Evolutionary conservation across 345 rosid genomes (phyloP).

Genomic region (Raphanus sativus): DNA sequence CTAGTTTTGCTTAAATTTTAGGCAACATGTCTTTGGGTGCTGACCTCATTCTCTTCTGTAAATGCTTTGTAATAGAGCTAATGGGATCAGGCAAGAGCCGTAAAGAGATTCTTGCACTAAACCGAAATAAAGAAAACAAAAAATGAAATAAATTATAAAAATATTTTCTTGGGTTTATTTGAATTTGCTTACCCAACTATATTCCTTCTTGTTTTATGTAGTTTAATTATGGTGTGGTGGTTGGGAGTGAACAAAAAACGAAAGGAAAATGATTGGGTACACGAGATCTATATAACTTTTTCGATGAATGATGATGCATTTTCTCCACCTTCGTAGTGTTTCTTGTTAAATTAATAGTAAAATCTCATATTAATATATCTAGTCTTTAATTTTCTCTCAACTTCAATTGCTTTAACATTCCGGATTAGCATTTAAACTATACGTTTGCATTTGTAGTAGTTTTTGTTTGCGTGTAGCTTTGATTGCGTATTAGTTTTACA

Average conservation of each 20-base stretch:
- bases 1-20: slow-evolving; percentile 34
- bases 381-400: background rate
- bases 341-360: slow-evolving; percentile 14
- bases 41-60: slow-evolving; percentile 32
- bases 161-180: slow-evolving; percentile 16
- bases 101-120: slow-evolving; percentile 23
- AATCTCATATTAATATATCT: background rate
- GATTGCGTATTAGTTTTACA: background rate
- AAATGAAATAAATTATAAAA: slow-evolving; percentile 10
- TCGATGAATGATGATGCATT: slow-evolving; percentile 35
- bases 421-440: background rate
- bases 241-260: slow-evolving; percentile 20
- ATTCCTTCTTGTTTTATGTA: slow-evolving; percentile 29
- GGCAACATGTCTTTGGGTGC: slow-evolving; percentile 36
- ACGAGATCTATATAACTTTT: slow-evolving; percentile 22
- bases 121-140: background rate
- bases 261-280: slow-evolving; percentile 1
- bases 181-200: slow-evolving; percentile 39
- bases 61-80: slow-evolving; percentile 23
- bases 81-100: slow-evolving; percentile 37
- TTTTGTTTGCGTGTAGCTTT: slow-evolving; percentile 9
- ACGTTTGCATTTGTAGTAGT: background rate
- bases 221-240: slow-evolving; percentile 39
- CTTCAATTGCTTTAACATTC: background rate
- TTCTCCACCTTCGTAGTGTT: slow-evolving; percentile 32